A percentile compares a stretch with the other conserved stretches of the same genome.
phyloP scores from a whole-genome alignment of 352 stramenopile genomes.

The Globisporangium spiculum region DNA sequence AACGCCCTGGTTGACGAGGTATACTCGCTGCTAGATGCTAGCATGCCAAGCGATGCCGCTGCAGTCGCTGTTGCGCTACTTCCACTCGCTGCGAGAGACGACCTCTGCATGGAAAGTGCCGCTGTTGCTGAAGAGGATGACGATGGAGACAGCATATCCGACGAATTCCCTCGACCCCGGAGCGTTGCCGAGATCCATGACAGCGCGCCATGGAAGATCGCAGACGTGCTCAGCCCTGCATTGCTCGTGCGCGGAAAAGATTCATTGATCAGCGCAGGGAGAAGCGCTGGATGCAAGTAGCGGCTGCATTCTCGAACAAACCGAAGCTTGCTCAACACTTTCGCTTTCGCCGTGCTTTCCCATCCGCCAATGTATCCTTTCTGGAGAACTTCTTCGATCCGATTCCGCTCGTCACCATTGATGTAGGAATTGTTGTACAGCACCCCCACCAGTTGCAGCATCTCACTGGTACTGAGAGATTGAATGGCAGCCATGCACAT shows the following conservation, averaged over 20 bases:
- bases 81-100: conserved; percentile 38
- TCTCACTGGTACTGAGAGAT: conserved; percentile 57
- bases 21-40: conserved; percentile 44
- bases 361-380: conserved; percentile 80
- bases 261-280: conserved; percentile 66
- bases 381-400: conserved; percentile 75
- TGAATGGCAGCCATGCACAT: conserved; percentile 77
- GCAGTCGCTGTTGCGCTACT: conserved; percentile 24
- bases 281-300: conserved; percentile 56
- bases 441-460: conserved; percentile 51
- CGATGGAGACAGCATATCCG: conserved; percentile 28
- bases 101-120: conserved; percentile 46
- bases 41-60: conserved; percentile 41
- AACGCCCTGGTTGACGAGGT: conserved; percentile 51
- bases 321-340: conserved; percentile 62
- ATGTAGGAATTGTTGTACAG: conserved; percentile 76
- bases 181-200: conserved; percentile 61
- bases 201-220: conserved; percentile 54
- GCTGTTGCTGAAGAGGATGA: conserved; percentile 32
- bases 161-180: conserved; percentile 30
- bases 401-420: conserved; percentile 61
- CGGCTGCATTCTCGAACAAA: conserved; percentile 77
- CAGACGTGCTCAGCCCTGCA: conserved; percentile 46
- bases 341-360: conserved; percentile 64
- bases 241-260: conserved; percentile 46